These are phyloP conservation scores for Diddensiella santjacobensis DNA, from an alignment of 805 yeast species.

Conservation along the genomic window DNA sequence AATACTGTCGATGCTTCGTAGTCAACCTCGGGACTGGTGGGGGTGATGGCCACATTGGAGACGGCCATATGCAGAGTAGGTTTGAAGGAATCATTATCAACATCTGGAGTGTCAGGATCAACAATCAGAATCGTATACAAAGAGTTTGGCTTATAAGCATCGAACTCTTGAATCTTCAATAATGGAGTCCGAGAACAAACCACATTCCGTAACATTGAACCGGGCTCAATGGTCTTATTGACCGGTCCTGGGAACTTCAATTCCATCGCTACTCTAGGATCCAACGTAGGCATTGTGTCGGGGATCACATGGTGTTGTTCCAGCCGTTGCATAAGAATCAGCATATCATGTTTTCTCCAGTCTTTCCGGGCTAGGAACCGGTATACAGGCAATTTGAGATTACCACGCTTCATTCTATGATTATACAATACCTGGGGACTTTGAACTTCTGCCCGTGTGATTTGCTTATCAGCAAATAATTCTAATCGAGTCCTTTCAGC, in stretches of 20 bases:
- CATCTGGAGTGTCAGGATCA: slow-evolving; percentile 88
- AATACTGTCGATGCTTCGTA: slow-evolving; percentile 32
- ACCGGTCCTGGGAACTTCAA: slow-evolving; percentile 67
- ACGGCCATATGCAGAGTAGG: slow-evolving; percentile 79
- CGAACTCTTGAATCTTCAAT: slow-evolving; percentile 71
- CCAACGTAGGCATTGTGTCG: slow-evolving; percentile 86
- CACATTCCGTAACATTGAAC: slow-evolving; percentile 64
- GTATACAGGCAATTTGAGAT: slow-evolving; percentile 74
- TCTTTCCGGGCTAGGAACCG: slow-evolving; percentile 61
- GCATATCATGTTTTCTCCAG: slow-evolving; percentile 69
- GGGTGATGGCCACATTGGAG: slow-evolving; percentile 57
- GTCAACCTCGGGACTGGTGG: slow-evolving; percentile 54
- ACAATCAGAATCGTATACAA: slow-evolving; percentile 76
- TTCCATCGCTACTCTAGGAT: slow-evolving; percentile 71
- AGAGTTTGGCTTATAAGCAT: slow-evolving; percentile 42
- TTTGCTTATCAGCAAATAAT: slow-evolving; percentile 31
- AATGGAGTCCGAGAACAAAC: slow-evolving; percentile 76
- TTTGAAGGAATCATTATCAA: slow-evolving; percentile 59
- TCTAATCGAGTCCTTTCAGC: slow-evolving; percentile 25
- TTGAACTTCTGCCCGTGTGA: slow-evolving; percentile 59
- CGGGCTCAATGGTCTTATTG: slow-evolving; percentile 71
- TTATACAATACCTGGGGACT: slow-evolving; percentile 87
- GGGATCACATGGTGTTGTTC: slow-evolving; percentile 85
- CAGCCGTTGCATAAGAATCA: slow-evolving; percentile 86
- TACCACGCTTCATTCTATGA: slow-evolving; percentile 47